A percentile compares a stretch with the other conserved stretches of the same genome.
These are phyloP conservation scores for Vitis hybrid DNA, from an alignment of 177 flowering plant genomes.

Conservation along the genomic window DNA sequence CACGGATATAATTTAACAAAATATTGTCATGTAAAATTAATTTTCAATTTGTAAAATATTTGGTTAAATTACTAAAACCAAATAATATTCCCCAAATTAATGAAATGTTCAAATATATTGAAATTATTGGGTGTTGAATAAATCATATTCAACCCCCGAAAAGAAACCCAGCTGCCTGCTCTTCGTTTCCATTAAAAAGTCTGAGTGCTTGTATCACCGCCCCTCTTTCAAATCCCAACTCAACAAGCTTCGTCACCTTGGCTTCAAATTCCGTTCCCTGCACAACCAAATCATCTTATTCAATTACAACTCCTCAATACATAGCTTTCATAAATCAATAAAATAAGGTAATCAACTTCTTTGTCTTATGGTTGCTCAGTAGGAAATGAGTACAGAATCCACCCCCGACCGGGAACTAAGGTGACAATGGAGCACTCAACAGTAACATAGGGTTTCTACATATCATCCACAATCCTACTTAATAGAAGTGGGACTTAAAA, in stretches of 20 bases:
- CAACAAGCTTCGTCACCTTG: slow-evolving; percentile 82
- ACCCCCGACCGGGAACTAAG: too few relatives aligned
- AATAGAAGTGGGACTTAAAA: too few relatives aligned
- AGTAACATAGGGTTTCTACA: too few relatives aligned
- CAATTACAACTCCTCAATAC: too few relatives aligned
- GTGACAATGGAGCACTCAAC: too few relatives aligned
- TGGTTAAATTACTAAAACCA: slow-evolving; percentile 7
- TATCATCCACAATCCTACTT: too few relatives aligned
- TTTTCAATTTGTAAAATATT: neutral
- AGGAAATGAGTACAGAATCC: too few relatives aligned
- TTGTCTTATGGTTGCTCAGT: neutral
- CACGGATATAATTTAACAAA: neutral
- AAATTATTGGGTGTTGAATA: neutral
- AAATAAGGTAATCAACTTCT: neutral
- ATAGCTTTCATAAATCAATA: neutral
- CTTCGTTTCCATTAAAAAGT: slow-evolving; percentile 87
- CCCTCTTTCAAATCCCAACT: slow-evolving; percentile 84
- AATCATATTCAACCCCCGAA: slow-evolving; percentile 63
- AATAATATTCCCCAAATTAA: neutral
- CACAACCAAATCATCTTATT: slow-evolving; percentile 7
- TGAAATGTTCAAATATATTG: neutral
- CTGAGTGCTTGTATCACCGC: slow-evolving; percentile 78
- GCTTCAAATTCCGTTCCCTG: slow-evolving; percentile 80
- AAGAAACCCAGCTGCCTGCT: slow-evolving; percentile 91
- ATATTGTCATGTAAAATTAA: neutral